These are phyloP conservation scores for Colletotrichum sp. DNA, from an alignment of 2,329 filamentous ascomycete genomes.

Conservation along the genomic window DNA sequence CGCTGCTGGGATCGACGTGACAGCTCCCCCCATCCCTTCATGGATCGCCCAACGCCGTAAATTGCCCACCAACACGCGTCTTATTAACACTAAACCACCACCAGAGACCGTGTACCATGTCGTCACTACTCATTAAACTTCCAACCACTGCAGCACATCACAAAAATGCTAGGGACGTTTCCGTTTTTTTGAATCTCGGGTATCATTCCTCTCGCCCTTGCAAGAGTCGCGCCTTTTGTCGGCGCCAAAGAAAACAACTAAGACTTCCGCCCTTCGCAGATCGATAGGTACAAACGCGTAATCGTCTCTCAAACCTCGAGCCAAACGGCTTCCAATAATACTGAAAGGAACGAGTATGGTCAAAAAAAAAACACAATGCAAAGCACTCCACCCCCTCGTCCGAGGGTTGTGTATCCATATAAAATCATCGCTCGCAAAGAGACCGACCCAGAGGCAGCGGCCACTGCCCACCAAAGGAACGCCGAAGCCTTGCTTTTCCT, in stretches of 20 bases:
- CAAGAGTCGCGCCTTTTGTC: constrained; percentile 2
- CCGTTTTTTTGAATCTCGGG: constrained; percentile 3
- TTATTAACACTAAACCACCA: not conserved
- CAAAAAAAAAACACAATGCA: not conserved
- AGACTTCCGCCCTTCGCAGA: not conserved
- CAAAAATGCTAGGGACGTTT: not conserved
- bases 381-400: not conserved
- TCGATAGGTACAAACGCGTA: not conserved
- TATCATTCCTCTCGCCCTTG: constrained; percentile 21
- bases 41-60: not conserved
- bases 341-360: not conserved
- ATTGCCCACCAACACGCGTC: not conserved
- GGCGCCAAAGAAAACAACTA: constrained; percentile 7
- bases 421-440: constrained; percentile 1
- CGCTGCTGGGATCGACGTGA: constrained; percentile 17
- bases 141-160: not conserved
- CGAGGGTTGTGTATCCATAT: not conserved
- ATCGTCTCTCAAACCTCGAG: not conserved
- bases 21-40: not conserved
- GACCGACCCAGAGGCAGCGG: not conserved
- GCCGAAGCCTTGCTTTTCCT: constrained; percentile 19
- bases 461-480: constrained; percentile 1
- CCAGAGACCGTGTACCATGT: not conserved
- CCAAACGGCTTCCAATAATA: not conserved
- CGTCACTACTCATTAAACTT: not conserved